Base-by-base conservation (phyloP, 1,284 basidiomycete genomes). In the Xerocomus tenax region DNA sequence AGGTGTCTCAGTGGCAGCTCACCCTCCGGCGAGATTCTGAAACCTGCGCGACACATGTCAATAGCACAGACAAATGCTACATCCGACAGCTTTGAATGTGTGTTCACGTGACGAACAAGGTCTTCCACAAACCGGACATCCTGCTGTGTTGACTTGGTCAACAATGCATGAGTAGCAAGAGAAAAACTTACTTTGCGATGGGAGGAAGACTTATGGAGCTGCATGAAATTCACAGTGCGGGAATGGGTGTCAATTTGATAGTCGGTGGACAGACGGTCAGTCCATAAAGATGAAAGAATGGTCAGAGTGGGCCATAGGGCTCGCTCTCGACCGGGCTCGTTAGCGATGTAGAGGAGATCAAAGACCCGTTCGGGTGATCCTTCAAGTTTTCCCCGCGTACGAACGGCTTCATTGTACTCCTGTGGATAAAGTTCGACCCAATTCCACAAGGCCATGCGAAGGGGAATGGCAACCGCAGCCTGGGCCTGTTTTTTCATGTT, bases 391-490 rank as follows among this genome's bases (percentile, higher is more conserved):
- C 83, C 81, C 42, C 81, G 74, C 12, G 74, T 71, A 8, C 77
- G 74, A 36, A 91, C 75, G 4, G 84, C 74, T 4, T 86, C 82
- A 45, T 85, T 84, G 64, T 84, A 96, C 61, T 97, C 91, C 10
- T 74, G 69, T 0, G 91, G 87, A 61, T 86, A 88, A 13, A 82
- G 75, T 42, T 89, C 84, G 44, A 96, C 85, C 91, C 91, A 97
- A 53, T 89, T 90, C 91, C 92, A 95, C 26, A 96, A 75, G 0
- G 89, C 89, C 30, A 80, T 76, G 13, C 91, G 81, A 29, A 97
- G 73, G 16, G 85, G 82, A 6, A 79, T 71, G 0, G 90, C 83
- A 29, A 93, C 74, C 0, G 85, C 81, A 4, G 79, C 69, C 59
- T 91, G 89, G 0, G 84, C 79, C 32, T 87, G 82, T 38, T 76